Evolutionary conservation across 169 alveolate genomes (phyloP).

Genomic region (Cryptosporidium ubiquitum): DNA sequence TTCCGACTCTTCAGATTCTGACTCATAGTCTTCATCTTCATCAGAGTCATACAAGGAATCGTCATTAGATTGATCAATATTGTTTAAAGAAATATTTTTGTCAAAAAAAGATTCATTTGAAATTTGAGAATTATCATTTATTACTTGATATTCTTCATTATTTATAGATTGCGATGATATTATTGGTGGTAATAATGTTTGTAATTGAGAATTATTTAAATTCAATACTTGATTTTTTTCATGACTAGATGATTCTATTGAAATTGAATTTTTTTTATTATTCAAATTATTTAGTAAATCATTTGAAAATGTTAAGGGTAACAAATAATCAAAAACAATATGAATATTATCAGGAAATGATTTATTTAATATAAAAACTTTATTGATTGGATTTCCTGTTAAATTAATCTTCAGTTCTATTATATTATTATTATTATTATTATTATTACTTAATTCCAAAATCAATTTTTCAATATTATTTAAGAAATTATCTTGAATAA

Average conservation of each 20-base stretch:
- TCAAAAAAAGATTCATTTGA: slow-evolving; percentile 23
- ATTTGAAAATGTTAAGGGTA: slow-evolving; percentile 8
- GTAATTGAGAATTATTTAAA: no score
- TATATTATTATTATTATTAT: neutral
- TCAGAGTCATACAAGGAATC: slow-evolving; percentile 35
- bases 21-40: slow-evolving; percentile 49
- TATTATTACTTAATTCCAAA: neutral
- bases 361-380: neutral
- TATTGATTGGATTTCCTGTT: slow-evolving; percentile 47
- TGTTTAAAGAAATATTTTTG: neutral
- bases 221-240: neutral
- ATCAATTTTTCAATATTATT: neutral
- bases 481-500: slow-evolving; percentile 1
- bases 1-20: neutral
- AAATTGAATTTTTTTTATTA: neutral
- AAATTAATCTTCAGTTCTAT: slow-evolving; percentile 5
- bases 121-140: neutral
- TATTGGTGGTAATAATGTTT: no score
- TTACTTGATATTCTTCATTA: neutral
- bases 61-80: neutral
- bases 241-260: neutral
- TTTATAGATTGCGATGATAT: no score
- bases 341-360: slow-evolving; percentile 8
- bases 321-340: neutral
- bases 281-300: neutral